These are phyloP conservation scores for Trichoderma erinaceum DNA, from an alignment of 495 filamentous ascomycete species.

Conservation along the genomic window DNA sequence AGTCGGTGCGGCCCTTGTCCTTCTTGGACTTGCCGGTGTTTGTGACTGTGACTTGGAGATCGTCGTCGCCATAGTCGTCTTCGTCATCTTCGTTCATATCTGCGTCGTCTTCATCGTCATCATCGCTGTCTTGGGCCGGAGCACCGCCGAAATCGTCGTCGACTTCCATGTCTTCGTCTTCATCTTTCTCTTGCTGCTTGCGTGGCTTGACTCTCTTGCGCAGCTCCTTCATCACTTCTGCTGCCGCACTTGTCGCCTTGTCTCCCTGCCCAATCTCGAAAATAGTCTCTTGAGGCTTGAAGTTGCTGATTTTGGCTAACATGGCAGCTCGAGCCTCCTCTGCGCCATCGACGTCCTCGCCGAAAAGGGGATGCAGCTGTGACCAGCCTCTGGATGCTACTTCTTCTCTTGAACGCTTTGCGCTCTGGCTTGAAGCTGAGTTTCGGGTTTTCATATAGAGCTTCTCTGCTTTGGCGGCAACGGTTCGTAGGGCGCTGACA, in stretches of 20 bases:
- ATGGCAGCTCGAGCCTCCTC: constrained; percentile 74
- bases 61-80: constrained; percentile 60
- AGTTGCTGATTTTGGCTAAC: constrained; percentile 76
- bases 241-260: constrained; percentile 58
- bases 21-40: constrained; percentile 49
- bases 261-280: constrained; percentile 82
- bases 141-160: constrained; percentile 29
- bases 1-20: constrained; percentile 39
- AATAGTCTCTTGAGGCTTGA: constrained; percentile 84
- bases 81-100: constrained; percentile 34
- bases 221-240: constrained; percentile 68
- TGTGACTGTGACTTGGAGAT: constrained; percentile 79
- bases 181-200: constrained; percentile 28
- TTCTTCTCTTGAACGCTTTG: constrained; percentile 73
- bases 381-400: constrained; percentile 61
- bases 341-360: constrained; percentile 51
- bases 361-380: constrained; percentile 70
- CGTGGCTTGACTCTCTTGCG: constrained; percentile 55
- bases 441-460: constrained; percentile 86
- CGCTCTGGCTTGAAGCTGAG: constrained; percentile 78
- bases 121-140: constrained; percentile 21
- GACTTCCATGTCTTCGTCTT: constrained; percentile 27
- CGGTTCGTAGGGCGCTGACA: constrained; percentile 58
- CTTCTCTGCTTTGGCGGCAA: constrained; percentile 84
- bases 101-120: constrained; percentile 23